Conservation (phyloP, 2,329 filamentous ascomycete species). For the Colletotrichum sp. region DNA sequence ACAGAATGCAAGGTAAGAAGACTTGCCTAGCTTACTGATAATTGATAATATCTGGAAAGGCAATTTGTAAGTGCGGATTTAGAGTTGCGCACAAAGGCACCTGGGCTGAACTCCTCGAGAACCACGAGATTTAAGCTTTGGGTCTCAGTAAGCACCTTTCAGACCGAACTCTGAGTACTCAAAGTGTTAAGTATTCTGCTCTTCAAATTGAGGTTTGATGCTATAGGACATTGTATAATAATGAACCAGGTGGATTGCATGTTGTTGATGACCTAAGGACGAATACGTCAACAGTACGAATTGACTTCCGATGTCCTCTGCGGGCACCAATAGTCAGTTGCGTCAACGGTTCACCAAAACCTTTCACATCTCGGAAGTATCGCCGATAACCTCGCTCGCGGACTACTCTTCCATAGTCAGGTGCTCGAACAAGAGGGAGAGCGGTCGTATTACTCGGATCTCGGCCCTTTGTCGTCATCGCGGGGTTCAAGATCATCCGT, state of each 20-base stretch:
- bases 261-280: fast-evolving
- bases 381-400: neutral
- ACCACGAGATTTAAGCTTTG: neutral
- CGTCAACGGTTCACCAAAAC: neutral
- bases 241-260: neutral
- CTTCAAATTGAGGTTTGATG: no score
- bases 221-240: no score
- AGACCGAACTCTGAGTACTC: neutral
- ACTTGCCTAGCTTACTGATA: fast-evolving
- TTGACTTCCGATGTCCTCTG: neutral
- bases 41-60: neutral
- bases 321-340: neutral
- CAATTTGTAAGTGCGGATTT: neutral
- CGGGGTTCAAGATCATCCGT: neutral
- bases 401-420: neutral
- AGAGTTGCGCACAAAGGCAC: neutral
- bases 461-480: neutral
- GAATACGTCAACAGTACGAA: neutral
- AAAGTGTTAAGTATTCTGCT: no score
- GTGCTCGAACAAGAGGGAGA: fast-evolving
- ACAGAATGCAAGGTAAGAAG: neutral
- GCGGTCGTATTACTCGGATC: neutral
- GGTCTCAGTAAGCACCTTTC: neutral
- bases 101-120: neutral
- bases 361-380: fast-evolving